Conservation (phyloP, 768 basidiomycete genomes). For the Amanita molliuscula region DNA sequence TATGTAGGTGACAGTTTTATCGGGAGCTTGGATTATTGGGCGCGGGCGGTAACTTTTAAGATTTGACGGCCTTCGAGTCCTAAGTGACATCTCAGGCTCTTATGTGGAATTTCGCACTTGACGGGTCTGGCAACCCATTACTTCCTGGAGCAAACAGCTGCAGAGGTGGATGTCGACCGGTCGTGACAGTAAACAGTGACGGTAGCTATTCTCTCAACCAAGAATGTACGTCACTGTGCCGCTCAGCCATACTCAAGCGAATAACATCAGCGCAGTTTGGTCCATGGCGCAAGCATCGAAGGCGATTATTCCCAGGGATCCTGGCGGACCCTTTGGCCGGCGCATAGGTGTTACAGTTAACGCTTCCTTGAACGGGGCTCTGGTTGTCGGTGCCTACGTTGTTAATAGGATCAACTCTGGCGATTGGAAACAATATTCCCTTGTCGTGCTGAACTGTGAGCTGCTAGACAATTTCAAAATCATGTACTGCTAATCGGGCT, state of each 20-base stretch:
- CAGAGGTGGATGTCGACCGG: conserved; percentile 52
- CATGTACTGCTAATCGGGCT: background rate
- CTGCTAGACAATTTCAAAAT: background rate
- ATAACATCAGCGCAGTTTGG: conserved; percentile 36
- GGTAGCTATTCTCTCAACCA: conserved; percentile 60
- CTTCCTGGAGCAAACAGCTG: conserved; percentile 59
- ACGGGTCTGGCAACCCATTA: conserved; percentile 51
- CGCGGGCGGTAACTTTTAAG: conserved; percentile 1
- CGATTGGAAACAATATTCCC: conserved; percentile 56
- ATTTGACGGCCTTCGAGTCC: background rate
- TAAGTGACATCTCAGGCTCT: conserved; percentile 14
- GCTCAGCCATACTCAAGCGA: background rate
- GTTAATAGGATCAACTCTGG: conserved; percentile 40
- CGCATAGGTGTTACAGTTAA: conserved; percentile 56
- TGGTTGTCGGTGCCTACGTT: conserved; percentile 55
- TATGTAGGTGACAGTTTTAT: conserved; percentile 5
- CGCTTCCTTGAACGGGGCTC: conserved; percentile 45
- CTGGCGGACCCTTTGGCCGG: conserved; percentile 56
- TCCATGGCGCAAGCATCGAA: conserved; percentile 69
- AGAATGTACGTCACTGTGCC: conserved; percentile 42
- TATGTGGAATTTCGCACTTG: conserved; percentile 72
- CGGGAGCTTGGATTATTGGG: conserved; percentile 6
- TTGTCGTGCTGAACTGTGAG: conserved; percentile 68
- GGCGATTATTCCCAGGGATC: conserved; percentile 60
- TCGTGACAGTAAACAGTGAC: conserved; percentile 56